Evolutionary conservation across 345 rosid genomes (phyloP).

Genomic region (Populus pruinosa): DNA sequence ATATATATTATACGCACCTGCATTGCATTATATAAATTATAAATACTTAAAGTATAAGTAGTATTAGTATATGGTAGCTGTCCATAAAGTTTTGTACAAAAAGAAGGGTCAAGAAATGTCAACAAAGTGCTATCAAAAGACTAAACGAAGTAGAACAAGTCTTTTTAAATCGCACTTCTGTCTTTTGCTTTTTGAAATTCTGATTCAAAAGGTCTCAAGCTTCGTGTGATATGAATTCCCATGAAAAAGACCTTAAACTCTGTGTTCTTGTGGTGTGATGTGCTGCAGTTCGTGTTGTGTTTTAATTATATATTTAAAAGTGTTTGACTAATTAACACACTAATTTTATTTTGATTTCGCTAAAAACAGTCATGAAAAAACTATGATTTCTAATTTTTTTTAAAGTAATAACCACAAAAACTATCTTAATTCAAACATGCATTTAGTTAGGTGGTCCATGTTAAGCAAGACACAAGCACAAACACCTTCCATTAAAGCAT

Average conservation of each 20-base stretch:
- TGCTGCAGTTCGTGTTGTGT: too few species aligned
- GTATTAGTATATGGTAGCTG: not conserved
- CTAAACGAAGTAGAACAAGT: slow-evolving; percentile 18
- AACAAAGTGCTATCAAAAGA: slow-evolving; percentile 23
- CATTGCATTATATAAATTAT: not conserved
- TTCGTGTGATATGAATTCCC: not conserved
- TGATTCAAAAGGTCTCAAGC: too few species aligned
- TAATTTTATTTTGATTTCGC: too few species aligned
- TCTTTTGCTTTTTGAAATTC: not conserved
- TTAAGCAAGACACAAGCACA: slow-evolving; percentile 5
- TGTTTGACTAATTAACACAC: too few species aligned
- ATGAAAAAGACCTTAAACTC: not conserved
- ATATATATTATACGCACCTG: not conserved
- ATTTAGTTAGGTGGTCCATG: slow-evolving; percentile 20
- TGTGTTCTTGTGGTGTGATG: too few species aligned
- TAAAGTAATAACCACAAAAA: too few species aligned
- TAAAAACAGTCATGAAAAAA: too few species aligned
- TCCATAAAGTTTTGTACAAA: slow-evolving; percentile 25
- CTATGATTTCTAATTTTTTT: too few species aligned
- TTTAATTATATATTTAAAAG: too few species aligned
- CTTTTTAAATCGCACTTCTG: slow-evolving; percentile 5
- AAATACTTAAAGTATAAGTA: not conserved
- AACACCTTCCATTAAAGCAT: slow-evolving; percentile 26
- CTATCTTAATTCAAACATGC: too few species aligned
- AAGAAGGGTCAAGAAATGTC: slow-evolving; percentile 22